phyloP scores from a whole-genome alignment of 371 early-diverging fungal genomes.

The Mortierella sp. region DNA sequence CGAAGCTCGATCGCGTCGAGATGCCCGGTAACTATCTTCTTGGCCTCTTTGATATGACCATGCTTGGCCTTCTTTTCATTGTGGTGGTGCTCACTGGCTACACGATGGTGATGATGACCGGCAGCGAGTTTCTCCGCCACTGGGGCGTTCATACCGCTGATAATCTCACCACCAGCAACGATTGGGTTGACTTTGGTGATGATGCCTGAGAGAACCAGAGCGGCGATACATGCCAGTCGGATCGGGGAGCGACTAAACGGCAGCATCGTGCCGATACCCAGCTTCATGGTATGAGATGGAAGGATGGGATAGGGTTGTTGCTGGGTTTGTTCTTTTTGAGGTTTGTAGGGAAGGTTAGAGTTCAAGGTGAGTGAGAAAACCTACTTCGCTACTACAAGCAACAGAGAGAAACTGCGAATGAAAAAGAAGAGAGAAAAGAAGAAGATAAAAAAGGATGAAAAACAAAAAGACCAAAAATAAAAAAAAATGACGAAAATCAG shows the following conservation, averaged over 20 bases:
- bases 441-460: too few relatives aligned
- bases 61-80: neutral
- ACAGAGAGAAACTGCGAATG: neutral
- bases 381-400: neutral
- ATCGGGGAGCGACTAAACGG: conserved; percentile 16
- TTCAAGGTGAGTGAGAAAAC: neutral
- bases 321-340: neutral
- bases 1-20: neutral
- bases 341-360: neutral
- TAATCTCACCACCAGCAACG: neutral
- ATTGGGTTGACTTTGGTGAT: conserved; percentile 1
- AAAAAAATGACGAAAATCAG: too few relatives aligned
- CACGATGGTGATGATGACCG: conserved; percentile 8
- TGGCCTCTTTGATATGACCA: neutral
- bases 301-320: neutral
- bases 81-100: neutral
- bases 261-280: conserved; percentile 21
- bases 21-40: neutral
- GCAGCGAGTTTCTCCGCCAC: neutral
- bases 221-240: conserved; percentile 25
- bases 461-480: neutral
- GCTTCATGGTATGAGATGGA: conserved; percentile 12
- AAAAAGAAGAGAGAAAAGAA: neutral
- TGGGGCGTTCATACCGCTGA: neutral
- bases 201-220: conserved; percentile 20